Conservation (phyloP, 1,284 basidiomycete genomes). For the Pseudozyma tsukubaensis region DNA sequence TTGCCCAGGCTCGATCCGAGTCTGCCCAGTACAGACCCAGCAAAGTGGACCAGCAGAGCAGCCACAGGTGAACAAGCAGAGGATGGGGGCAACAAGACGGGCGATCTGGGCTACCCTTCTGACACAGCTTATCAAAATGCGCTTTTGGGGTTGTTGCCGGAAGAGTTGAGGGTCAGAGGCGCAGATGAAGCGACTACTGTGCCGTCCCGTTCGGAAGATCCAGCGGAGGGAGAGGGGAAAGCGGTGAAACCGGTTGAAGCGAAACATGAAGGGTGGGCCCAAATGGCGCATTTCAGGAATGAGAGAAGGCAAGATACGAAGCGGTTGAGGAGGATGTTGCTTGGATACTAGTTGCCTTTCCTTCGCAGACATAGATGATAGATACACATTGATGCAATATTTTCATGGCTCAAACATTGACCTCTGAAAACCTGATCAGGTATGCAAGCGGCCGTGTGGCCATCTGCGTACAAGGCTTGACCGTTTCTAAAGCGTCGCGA, state of each 20-base stretch:
- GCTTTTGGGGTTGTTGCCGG: conserved; percentile 31
- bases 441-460: no score
- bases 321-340: conserved; percentile 14
- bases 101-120: conserved; percentile 39
- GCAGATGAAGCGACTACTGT: conserved; percentile 10
- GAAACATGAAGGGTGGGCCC: conserved; percentile 28
- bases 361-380: neutral
- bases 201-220: neutral
- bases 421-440: no score
- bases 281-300: conserved; percentile 29
- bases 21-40: conserved; percentile 34
- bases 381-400: neutral
- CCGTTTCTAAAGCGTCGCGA: no score
- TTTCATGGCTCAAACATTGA: no score
- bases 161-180: neutral
- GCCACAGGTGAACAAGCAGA: neutral
- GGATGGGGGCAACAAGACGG: conserved; percentile 10
- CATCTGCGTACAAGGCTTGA: no score
- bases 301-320: conserved; percentile 34
- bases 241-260: conserved; percentile 8
- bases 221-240: neutral
- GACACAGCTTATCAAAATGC: conserved; percentile 56
- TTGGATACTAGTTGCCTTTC: conserved; percentile 25
- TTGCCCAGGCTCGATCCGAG: conserved; percentile 41
- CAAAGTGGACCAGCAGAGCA: conserved; percentile 37